Base-by-base conservation (phyloP, 176 grass and related monocot species). In the Ampelocalamus luodianensis region DNA sequence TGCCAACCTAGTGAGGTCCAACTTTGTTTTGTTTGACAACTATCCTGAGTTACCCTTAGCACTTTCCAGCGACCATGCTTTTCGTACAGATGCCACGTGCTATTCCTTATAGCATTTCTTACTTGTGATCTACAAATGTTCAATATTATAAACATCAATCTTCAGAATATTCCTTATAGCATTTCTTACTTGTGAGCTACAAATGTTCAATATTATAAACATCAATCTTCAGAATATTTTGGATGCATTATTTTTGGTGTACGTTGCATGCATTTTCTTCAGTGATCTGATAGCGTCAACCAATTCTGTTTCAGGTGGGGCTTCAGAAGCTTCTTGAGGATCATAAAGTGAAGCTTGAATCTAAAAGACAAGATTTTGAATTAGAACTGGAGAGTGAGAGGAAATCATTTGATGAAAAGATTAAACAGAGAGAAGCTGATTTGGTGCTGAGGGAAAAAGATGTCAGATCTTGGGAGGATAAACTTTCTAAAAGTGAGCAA, bases 321-420 rank as follows among this genome's bases (percentile, higher is more conserved):
- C 91, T 98, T 45, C 89, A 95, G 79, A 95, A 94, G 86, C 83
- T 98, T 85, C 58, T 95, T 53, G 93, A 94, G 79, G 88, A 94
- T 67, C 96, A 95, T 69, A 91, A 94, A 27, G 44, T 69, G 9
- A 79, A 88, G 24, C 81, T 98, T 83, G 88, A 95, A 94, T 78
- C 88, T 17, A 86, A 91, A 85, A 90, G 79, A 32, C 83, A 72
- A 18, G 90, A 93, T 79, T 98, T 98, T 89, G 91, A 92, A 48
- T 88, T 83, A 68, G 90, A 95, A 46, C 14, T 98, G 62, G 78
- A 92, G 84, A 89, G 44, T 61, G 87, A 71, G 84, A 91, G 64
- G 87, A 93, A 89, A 75, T 88, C 87, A 2, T 90, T 98, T 59
- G 90, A 94, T 29, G 80, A 89, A 34, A 92, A 92, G 56, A 76